A percentile compares a stretch with the other conserved stretches of the same genome.
phyloP scores from a whole-genome alignment of 2,329 filamentous ascomycete species.

The Tolypocladium sp. region DNA sequence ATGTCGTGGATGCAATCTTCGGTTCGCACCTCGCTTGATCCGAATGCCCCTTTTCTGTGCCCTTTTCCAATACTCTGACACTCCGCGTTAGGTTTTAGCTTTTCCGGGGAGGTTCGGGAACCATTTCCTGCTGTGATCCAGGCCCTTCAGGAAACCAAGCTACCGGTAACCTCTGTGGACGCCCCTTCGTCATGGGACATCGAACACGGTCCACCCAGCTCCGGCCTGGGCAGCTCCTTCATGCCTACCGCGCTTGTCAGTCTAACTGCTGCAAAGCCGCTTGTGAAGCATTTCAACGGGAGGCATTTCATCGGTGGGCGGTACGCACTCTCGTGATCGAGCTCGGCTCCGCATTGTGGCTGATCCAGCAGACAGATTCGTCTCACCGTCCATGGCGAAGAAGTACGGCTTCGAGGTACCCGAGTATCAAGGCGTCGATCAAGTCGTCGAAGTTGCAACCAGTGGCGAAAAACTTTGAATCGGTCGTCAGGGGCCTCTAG shows the following conservation, averaged over 20 bases:
- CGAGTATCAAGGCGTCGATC: slow-evolving; percentile 76
- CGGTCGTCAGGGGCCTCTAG: neutral
- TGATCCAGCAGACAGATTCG: slow-evolving; percentile 48
- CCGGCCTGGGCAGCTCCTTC: slow-evolving; percentile 71
- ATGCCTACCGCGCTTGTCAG: slow-evolving; percentile 75
- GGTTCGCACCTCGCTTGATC: slow-evolving; percentile 37
- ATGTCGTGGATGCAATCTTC: slow-evolving; percentile 89
- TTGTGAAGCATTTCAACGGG: slow-evolving; percentile 75
- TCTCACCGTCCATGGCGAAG: slow-evolving; percentile 65
- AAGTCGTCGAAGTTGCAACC: slow-evolving; percentile 67
- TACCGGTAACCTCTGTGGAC: slow-evolving; percentile 83
- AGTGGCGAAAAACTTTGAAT: slow-evolving; percentile 43
- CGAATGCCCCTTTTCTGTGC: neutral
- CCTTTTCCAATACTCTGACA: slow-evolving; percentile 1
- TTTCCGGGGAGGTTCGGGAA: slow-evolving; percentile 84
- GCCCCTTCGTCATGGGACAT: slow-evolving; percentile 94
- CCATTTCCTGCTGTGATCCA: slow-evolving; percentile 79
- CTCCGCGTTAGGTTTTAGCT: slow-evolving; percentile 63
- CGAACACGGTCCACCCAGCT: slow-evolving; percentile 68
- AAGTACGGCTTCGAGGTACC: slow-evolving; percentile 84
- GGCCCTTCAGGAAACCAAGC: slow-evolving; percentile 59
- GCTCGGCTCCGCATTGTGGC: neutral
- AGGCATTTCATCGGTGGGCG: slow-evolving; percentile 87
- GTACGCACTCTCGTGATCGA: slow-evolving; percentile 30
- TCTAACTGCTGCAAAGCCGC: slow-evolving; percentile 85